Evolutionary conservation across 345 rosid species (phyloP).

Genomic region (Odontarrhena argentea): DNA sequence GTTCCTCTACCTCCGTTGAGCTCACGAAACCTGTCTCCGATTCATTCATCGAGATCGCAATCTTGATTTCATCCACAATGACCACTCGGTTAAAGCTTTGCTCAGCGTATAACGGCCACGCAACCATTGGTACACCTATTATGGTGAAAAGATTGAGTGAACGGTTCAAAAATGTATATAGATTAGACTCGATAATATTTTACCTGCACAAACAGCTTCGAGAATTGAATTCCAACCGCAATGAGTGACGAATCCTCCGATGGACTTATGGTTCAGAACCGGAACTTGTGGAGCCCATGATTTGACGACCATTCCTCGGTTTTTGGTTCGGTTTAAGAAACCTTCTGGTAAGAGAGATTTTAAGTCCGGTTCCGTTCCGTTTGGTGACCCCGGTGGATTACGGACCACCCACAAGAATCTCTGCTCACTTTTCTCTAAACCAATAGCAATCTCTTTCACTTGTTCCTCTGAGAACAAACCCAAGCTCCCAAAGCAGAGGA

Average conservation of each 20-base stretch:
- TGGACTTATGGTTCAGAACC: constrained; percentile 50
- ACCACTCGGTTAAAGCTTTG: constrained; percentile 48
- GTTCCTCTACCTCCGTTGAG: constrained; percentile 51
- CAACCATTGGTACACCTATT: constrained; percentile 52
- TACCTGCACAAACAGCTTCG: constrained; percentile 56
- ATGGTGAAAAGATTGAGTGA: neutral
- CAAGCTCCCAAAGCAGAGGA: constrained; percentile 64
- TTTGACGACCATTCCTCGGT: constrained; percentile 53
- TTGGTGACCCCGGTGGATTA: constrained; percentile 41
- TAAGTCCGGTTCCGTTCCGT: constrained; percentile 39
- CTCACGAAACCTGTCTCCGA: constrained; percentile 51
- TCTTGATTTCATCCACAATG: constrained; percentile 57
- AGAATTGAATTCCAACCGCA: constrained; percentile 77
- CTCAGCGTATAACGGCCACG: constrained; percentile 61
- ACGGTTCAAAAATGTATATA: neutral
- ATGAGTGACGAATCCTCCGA: constrained; percentile 70
- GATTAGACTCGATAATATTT: neutral
- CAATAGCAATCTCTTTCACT: constrained; percentile 49
- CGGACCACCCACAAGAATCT: constrained; percentile 63
- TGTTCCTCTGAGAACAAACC: constrained; percentile 52
- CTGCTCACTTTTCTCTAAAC: constrained; percentile 54
- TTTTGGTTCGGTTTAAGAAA: constrained; percentile 43
- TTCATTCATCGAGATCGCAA: constrained; percentile 52
- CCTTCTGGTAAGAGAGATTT: constrained; percentile 48
- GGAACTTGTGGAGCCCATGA: constrained; percentile 67